A percentile compares a stretch with the other conserved stretches of the same genome.
Evolutionary conservation across 306 rosid genomes (phyloP).

Genomic region (Rosa persica): DNA sequence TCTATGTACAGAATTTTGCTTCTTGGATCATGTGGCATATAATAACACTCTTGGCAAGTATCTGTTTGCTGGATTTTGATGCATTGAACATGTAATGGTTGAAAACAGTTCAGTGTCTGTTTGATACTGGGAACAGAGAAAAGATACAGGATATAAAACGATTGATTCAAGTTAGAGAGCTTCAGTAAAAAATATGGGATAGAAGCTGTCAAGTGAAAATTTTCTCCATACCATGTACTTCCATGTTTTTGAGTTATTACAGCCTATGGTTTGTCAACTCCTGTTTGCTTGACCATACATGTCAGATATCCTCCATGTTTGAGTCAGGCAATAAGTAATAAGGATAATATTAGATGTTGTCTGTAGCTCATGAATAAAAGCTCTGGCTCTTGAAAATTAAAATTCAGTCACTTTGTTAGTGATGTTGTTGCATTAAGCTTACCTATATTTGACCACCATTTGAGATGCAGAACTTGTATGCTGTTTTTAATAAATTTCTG

Average conservation of each 20-base stretch:
- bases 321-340: background rate
- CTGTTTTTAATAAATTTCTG: background rate
- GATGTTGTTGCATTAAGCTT: background rate
- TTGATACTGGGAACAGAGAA: background rate
- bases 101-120: background rate
- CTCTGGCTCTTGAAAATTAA: too few relatives aligned
- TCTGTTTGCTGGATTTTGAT: background rate
- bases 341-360: background rate
- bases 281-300: background rate
- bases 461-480: background rate
- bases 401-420: background rate
- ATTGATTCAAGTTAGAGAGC: background rate
- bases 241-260: background rate
- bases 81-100: background rate
- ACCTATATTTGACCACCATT: background rate
- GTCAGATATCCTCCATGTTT: constrained; percentile 5
- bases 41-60: background rate
- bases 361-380: background rate
- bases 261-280: constrained; percentile 18
- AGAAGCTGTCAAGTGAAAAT: constrained; percentile 3
- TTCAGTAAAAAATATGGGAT: background rate
- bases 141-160: background rate
- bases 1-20: background rate
- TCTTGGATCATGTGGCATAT: background rate
- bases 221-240: background rate